A percentile compares a stretch with the other conserved stretches of the same genome.
These are phyloP conservation scores for Leccinum rimulosum DNA, from an alignment of 768 basidiomycete species.

Conservation along the genomic window DNA sequence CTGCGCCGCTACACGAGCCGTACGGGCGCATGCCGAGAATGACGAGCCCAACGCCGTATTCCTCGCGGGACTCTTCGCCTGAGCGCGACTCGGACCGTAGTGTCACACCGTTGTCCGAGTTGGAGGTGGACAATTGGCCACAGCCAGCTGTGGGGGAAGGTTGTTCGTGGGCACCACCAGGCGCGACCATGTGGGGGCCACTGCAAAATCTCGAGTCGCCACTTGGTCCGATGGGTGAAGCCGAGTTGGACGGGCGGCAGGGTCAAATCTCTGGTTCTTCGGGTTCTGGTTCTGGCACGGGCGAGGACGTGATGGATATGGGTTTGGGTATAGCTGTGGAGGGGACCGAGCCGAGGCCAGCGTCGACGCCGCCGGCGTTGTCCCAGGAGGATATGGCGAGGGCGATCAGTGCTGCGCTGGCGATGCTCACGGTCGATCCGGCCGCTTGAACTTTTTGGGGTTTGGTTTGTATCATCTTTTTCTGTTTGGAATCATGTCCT, in stretches of 20 bases:
- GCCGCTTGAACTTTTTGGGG: background rate
- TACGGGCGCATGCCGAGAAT: conserved; percentile 20
- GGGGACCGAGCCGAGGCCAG: background rate
- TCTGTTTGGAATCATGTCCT: background rate
- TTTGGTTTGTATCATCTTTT: background rate
- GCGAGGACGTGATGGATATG: background rate
- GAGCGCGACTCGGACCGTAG: conserved; percentile 12
- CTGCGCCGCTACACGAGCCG: conserved; percentile 15
- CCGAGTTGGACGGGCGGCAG: background rate
- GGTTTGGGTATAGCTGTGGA: background rate
- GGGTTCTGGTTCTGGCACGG: background rate
- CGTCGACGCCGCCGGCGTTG: conserved; percentile 11
- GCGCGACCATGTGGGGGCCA: background rate
- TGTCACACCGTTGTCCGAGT: conserved; percentile 9
- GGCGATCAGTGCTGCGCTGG: conserved; percentile 25
- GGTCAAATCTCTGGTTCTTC: background rate
- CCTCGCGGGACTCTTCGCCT: conserved; percentile 1
- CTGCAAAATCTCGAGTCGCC: background rate
- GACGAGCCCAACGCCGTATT: background rate
- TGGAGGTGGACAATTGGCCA: conserved; percentile 24
- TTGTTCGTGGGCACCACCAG: conserved; percentile 25
- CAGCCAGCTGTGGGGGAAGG: conserved; percentile 33
- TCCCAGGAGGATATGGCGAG: conserved; percentile 21
- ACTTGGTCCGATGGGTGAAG: background rate
- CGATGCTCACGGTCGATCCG: conserved; percentile 7